phyloP scores from a whole-genome alignment of 1,139 yeast genomes.

The Hansenula lynferdii region DNA sequence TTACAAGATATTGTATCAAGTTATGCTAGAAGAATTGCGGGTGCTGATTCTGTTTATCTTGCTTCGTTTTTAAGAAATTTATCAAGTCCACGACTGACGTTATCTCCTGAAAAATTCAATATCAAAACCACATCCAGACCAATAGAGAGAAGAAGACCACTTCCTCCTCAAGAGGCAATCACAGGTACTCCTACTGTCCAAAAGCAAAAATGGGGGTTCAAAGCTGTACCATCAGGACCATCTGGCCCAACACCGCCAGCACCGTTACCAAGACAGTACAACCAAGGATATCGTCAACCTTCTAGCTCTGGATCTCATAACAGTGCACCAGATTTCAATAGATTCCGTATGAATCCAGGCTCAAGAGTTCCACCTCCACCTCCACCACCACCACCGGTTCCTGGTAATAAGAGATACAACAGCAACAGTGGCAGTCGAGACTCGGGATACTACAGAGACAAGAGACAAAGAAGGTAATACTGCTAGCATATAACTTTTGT shows the following conservation, averaged over 20 bases:
- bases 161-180: conserved; percentile 4
- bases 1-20: background rate
- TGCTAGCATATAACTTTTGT: too few relatives aligned
- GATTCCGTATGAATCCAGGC: background rate
- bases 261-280: background rate
- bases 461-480: conserved; percentile 1
- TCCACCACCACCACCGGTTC: background rate
- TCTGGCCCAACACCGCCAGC: conserved; percentile 1
- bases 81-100: background rate
- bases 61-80: background rate
- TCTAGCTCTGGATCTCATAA: background rate
- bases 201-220: background rate
- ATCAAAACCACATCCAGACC: background rate
- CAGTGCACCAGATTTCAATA: background rate
- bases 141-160: conserved; percentile 1
- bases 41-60: background rate
- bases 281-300: background rate
- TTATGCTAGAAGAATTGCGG: conserved; percentile 1
- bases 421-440: too few relatives aligned
- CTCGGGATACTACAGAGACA: too few relatives aligned
- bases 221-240: too few relatives aligned
- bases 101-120: background rate
- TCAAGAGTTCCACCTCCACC: conserved; percentile 1
- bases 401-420: background rate
- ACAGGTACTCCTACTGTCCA: background rate